phyloP scores from a whole-genome alignment of 2,329 filamentous ascomycete species.

The Simplicillium aogashimaense region DNA sequence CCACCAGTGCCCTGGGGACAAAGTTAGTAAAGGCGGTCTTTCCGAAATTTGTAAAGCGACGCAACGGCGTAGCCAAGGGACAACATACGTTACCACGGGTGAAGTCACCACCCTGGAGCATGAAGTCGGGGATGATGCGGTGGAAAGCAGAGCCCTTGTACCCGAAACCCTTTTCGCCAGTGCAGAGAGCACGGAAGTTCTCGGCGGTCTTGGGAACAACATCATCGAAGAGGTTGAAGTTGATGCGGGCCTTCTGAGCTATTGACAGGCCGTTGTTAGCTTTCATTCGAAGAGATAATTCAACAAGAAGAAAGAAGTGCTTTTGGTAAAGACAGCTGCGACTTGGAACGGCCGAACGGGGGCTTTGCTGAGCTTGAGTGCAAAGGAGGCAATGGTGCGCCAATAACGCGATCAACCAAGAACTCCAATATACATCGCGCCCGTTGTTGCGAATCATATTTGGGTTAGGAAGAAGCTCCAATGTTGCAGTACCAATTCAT shows the following conservation, averaged over 20 bases:
- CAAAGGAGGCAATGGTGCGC: no score
- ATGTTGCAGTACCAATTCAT: background rate
- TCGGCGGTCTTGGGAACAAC: constrained; percentile 78
- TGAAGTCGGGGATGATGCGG: constrained; percentile 87
- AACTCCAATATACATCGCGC: no score
- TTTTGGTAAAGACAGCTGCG: background rate
- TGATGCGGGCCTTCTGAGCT: constrained; percentile 73
- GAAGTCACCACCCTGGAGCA: constrained; percentile 96
- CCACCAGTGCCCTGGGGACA: constrained; percentile 67
- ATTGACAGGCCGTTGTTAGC: constrained; percentile 1
- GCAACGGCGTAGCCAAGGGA: background rate
- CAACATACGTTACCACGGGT: constrained; percentile 75
- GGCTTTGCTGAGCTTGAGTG: no score
- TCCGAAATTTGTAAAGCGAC: background rate
- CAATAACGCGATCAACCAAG: no score
- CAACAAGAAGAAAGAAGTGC: background rate
- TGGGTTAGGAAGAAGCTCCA: background rate
- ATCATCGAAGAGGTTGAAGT: constrained; percentile 80
- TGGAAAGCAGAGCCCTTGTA: constrained; percentile 82
- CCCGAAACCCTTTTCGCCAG: constrained; percentile 68
- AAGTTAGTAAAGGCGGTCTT: constrained; percentile 10
- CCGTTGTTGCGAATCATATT: background rate
- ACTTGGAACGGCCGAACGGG: no score
- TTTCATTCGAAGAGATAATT: background rate
- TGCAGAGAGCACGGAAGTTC: constrained; percentile 83